These are phyloP conservation scores for Sisymbrium altissimum DNA, from an alignment of 345 rosid genomes.

Conservation along the genomic window DNA sequence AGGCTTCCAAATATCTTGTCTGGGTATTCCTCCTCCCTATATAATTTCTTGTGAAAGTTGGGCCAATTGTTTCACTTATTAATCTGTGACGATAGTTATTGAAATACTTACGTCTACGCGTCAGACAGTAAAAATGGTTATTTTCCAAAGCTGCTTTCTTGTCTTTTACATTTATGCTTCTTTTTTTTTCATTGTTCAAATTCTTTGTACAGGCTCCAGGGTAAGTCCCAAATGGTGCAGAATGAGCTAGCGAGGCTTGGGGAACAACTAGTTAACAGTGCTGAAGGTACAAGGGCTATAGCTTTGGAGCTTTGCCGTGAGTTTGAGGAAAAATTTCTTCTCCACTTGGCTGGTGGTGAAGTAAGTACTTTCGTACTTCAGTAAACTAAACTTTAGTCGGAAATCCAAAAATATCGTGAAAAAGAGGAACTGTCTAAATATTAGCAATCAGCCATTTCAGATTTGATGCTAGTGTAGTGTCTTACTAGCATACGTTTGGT, in stretches of 20 bases:
- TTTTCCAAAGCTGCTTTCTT: slow-evolving; percentile 1
- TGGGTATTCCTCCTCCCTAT: slow-evolving; percentile 54
- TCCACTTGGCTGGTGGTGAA: slow-evolving; percentile 84
- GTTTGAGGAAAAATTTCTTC: slow-evolving; percentile 97
- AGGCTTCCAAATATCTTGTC: slow-evolving; percentile 93
- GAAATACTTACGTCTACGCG: not conserved
- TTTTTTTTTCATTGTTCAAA: not conserved
- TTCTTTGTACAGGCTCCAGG: slow-evolving; percentile 65
- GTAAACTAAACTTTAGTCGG: not conserved
- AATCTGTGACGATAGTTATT: not conserved
- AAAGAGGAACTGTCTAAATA: not conserved
- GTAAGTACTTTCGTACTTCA: slow-evolving; percentile 48
- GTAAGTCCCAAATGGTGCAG: slow-evolving; percentile 83
- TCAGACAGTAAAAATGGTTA: not conserved
- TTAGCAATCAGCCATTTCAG: slow-evolving; percentile 12
- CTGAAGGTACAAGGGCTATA: slow-evolving; percentile 95
- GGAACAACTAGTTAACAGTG: slow-evolving; percentile 71
- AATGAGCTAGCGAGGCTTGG: slow-evolving; percentile 89
- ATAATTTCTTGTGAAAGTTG: slow-evolving; percentile 8
- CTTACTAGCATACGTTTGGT: not conserved
- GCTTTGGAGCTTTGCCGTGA: slow-evolving; percentile 99
- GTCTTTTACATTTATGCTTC: not conserved
- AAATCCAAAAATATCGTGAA: slow-evolving; percentile 6
- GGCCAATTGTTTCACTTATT: slow-evolving; percentile 3
- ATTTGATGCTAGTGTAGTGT: slow-evolving; percentile 7